Evolutionary conservation across 371 early-diverging fungal species (phyloP).

Genomic region (Mortierella sp.): DNA sequence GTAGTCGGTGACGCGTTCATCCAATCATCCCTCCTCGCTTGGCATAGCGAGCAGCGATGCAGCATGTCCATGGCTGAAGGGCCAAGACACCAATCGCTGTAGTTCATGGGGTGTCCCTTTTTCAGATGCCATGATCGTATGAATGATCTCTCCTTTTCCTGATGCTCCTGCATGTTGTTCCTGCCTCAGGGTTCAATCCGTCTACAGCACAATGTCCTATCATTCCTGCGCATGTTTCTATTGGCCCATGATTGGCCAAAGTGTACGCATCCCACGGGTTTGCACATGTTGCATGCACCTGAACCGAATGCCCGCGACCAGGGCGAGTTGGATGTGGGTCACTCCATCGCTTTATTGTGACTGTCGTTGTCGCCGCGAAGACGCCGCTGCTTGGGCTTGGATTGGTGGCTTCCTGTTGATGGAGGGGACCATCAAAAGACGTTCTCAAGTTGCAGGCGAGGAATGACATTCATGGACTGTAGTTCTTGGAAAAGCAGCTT

Average conservation of each 20-base stretch:
- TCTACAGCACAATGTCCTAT: not conserved
- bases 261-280: too few relatives aligned
- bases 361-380: not conserved
- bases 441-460: constrained; percentile 63
- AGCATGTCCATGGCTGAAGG: too few relatives aligned
- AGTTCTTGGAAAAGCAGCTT: constrained; percentile 97
- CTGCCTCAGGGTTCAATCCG: not conserved
- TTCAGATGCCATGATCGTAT: not conserved
- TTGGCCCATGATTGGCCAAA: too few relatives aligned
- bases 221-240: not conserved
- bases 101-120: not conserved
- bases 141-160: not conserved
- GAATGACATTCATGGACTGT: constrained; percentile 98
- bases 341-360: too few relatives aligned
- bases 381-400: not conserved
- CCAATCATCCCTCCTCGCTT: too few relatives aligned
- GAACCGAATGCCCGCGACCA: not conserved
- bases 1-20: too few relatives aligned
- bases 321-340: not conserved
- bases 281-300: not conserved
- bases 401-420: too few relatives aligned
- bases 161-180: not conserved
- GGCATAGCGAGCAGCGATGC: too few relatives aligned
- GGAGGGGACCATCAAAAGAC: constrained; percentile 30
- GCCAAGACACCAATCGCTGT: too few relatives aligned